Conservation (phyloP, 2,329 filamentous ascomycete genomes). For the Fusarium proliferatum region DNA sequence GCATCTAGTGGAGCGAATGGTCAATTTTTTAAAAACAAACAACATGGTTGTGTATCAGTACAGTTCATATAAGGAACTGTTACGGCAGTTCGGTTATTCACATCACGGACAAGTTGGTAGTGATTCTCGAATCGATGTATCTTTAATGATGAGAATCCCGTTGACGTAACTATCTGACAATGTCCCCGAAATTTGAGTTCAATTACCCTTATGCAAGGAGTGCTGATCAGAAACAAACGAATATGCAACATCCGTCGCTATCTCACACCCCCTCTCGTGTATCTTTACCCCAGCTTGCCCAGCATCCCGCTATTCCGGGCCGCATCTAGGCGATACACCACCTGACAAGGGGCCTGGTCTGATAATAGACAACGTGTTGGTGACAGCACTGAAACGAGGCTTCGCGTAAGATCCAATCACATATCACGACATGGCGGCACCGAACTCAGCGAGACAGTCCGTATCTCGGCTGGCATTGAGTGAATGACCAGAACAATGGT, state of each 20-base stretch:
- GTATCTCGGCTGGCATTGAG: conserved; percentile 1
- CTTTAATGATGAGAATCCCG: background rate
- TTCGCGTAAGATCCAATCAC: background rate
- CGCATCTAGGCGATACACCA: background rate
- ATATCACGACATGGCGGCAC: background rate
- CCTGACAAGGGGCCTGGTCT: background rate
- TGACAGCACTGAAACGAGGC: background rate
- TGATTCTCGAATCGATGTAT: conserved; percentile 3
- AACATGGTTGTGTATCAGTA: background rate
- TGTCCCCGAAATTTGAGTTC: background rate
- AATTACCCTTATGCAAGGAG: background rate
- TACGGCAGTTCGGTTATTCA: background rate
- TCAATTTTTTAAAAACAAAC: background rate
- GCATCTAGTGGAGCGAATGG: conserved; percentile 19
- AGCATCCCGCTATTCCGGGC: background rate
- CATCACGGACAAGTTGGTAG: background rate
- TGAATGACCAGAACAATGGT: background rate
- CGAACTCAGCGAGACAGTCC: background rate
- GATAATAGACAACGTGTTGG: background rate
- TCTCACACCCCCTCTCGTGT: background rate
- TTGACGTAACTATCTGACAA: background rate
- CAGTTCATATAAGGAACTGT: background rate
- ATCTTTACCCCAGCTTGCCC: conserved; percentile 3
- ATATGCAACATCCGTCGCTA: background rate
- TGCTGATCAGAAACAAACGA: background rate